These are phyloP conservation scores for Schoenoplectus triqueter DNA, from an alignment of 202 grass and related monocot species.

Conservation along the genomic window DNA sequence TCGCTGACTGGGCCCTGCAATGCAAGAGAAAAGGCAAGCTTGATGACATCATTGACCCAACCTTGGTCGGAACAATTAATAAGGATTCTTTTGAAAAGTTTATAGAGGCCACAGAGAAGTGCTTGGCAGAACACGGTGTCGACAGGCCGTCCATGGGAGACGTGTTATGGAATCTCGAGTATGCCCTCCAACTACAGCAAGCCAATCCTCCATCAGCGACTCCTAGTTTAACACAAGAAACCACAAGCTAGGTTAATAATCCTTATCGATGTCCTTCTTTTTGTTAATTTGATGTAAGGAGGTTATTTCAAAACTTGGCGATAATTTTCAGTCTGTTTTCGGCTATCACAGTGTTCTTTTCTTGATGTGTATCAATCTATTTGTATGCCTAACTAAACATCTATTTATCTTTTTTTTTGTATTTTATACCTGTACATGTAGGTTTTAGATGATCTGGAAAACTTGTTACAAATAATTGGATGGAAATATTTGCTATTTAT, in stretches of 20 bases:
- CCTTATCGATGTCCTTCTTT: background rate
- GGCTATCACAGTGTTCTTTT: conserved; percentile 18
- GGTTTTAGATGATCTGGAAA: conserved; percentile 21
- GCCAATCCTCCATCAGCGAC: conserved; percentile 29
- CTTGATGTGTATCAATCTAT: conserved; percentile 15
- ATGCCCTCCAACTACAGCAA: conserved; percentile 42
- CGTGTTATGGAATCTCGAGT: conserved; percentile 47
- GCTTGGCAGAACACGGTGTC: conserved; percentile 34
- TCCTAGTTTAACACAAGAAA: background rate
- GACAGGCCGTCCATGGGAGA: conserved; percentile 54
- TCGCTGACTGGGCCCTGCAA: conserved; percentile 40
- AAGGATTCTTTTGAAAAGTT: conserved; percentile 29
- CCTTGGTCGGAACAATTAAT: conserved; percentile 33
- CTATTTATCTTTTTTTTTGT: conserved; percentile 15
- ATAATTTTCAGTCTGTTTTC: conserved; percentile 18
- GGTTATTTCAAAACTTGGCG: conserved; percentile 22
- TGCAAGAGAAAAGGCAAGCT: conserved; percentile 43
- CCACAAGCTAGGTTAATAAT: conserved; percentile 29
- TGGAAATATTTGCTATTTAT: background rate
- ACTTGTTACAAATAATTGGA: conserved; percentile 20
- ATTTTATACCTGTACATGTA: conserved; percentile 13
- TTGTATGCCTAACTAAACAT: conserved; percentile 18
- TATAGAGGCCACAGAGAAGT: conserved; percentile 41
- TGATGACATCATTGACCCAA: conserved; percentile 43
- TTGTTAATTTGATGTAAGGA: conserved; percentile 24